A percentile compares a stretch with the other conserved stretches of the same genome.
phyloP scores from a whole-genome alignment of 768 basidiomycete species.

The Cyclocybe cylindracea region DNA sequence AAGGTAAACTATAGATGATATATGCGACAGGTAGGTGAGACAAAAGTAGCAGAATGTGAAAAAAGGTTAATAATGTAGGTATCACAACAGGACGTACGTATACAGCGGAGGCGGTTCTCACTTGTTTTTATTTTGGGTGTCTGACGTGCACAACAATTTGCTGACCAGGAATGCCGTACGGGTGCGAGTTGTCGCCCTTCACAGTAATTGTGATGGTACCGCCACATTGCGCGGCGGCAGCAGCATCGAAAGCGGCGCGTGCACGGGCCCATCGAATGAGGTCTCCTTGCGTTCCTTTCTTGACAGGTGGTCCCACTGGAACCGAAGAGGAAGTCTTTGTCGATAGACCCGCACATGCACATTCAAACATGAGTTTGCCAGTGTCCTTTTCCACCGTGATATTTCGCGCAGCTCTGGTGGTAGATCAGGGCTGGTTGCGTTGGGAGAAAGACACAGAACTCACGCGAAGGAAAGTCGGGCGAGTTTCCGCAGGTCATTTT shows the following conservation, averaged over 20 bases:
- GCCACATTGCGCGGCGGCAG: slow-evolving; percentile 11
- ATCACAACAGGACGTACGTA: too few relatives aligned
- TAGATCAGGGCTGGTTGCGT: background rate
- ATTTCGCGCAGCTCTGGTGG: background rate
- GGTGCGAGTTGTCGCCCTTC: slow-evolving; percentile 25
- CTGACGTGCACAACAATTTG: slow-evolving; percentile 21
- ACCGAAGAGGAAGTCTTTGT: too few relatives aligned
- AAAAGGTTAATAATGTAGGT: too few relatives aligned
- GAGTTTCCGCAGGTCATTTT: slow-evolving; percentile 29
- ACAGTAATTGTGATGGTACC: slow-evolving; percentile 23
- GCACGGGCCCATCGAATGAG: slow-evolving; percentile 8
- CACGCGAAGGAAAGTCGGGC: slow-evolving; percentile 29
- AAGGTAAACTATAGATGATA: too few relatives aligned
- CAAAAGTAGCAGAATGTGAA: too few relatives aligned
- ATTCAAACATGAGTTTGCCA: slow-evolving; percentile 6
- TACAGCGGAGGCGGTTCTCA: too few relatives aligned
- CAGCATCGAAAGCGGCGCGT: background rate
- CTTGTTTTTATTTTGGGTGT: slow-evolving; percentile 6
- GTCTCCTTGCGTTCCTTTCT: slow-evolving; percentile 12
- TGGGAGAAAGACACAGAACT: slow-evolving; percentile 5
- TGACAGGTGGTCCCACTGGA: background rate
- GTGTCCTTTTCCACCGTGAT: slow-evolving; percentile 1
- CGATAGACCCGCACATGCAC: slow-evolving; percentile 3
- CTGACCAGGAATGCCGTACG: slow-evolving; percentile 26
- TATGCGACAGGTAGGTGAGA: too few relatives aligned